Evolutionary conservation across 768 basidiomycete species (phyloP).

Genomic region (Leucocoprinus sp.): DNA sequence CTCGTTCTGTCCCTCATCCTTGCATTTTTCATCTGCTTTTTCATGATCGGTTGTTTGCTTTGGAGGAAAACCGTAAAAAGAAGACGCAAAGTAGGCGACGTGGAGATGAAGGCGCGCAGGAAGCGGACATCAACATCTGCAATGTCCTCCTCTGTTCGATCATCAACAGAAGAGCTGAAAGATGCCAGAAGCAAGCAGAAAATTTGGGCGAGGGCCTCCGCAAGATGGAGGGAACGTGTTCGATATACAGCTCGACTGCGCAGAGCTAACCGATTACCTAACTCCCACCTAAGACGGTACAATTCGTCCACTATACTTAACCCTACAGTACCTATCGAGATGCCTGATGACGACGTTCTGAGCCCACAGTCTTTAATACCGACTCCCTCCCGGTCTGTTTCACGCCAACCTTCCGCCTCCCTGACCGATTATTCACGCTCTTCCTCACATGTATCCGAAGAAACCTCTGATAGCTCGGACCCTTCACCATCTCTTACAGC

Average conservation of each 20-base stretch:
- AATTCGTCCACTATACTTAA: constrained; percentile 20
- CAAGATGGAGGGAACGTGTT: constrained; percentile 60
- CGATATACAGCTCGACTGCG: constrained; percentile 55
- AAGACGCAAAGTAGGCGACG: constrained; percentile 31
- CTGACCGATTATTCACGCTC: constrained; percentile 7
- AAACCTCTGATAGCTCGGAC: neutral
- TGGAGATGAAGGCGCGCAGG: constrained; percentile 40
- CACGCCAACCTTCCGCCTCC: constrained; percentile 26
- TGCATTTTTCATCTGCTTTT: constrained; percentile 48
- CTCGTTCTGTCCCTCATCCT: constrained; percentile 55
- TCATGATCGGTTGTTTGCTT: constrained; percentile 55
- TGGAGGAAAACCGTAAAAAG: constrained; percentile 42
- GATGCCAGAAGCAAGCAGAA: constrained; percentile 45
- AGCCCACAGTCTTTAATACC: constrained; percentile 10
- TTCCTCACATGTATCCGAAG: neutral
- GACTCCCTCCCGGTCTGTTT: constrained; percentile 17
- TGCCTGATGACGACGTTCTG: constrained; percentile 13
- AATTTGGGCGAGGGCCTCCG: constrained; percentile 57
- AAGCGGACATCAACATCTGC: constrained; percentile 16
- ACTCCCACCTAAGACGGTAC: constrained; percentile 18
- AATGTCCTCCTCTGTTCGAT: constrained; percentile 12
- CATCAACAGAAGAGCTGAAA: constrained; percentile 23
- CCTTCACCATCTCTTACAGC: constrained; percentile 11
- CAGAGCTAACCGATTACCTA: constrained; percentile 31
- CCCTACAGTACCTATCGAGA: constrained; percentile 9